Conservation (phyloP, 208 protist genomes). For the Trypanosoma vivax region DNA sequence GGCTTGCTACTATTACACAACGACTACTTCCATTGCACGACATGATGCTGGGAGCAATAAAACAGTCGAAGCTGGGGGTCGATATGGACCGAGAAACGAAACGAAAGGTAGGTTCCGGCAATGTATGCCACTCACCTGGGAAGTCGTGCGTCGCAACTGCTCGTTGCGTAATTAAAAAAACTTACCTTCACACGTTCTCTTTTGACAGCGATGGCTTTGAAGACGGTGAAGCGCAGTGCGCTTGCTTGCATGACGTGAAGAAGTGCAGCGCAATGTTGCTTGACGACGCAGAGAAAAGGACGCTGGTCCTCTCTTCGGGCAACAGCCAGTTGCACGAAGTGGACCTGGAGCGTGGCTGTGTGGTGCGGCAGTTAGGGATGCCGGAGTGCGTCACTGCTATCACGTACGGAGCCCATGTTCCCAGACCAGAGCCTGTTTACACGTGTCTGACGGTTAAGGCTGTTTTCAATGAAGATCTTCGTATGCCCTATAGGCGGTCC, state of each 20-base stretch:
- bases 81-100: too few species aligned
- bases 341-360: constrained; percentile 37
- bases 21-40: too few species aligned
- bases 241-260: constrained; percentile 17
- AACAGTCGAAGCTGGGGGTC: too few species aligned
- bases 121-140: constrained; percentile 54
- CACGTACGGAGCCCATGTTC: constrained; percentile 38
- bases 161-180: constrained; percentile 14
- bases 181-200: constrained; percentile 16
- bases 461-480: constrained; percentile 65
- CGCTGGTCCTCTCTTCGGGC: constrained; percentile 38
- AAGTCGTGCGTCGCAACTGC: too few species aligned
- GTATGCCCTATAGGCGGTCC: constrained; percentile 39
- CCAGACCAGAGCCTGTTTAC: constrained; percentile 31
- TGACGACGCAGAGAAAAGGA: constrained; percentile 38
- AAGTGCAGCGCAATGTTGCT: constrained; percentile 32
- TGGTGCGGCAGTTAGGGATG: constrained; percentile 43
- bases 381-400: constrained; percentile 19
- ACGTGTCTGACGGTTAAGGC: constrained; percentile 43
- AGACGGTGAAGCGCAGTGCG: constrained; percentile 8
- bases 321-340: constrained; percentile 27
- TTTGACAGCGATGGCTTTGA: constrained; percentile 34
- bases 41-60: too few species aligned
- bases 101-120: constrained; percentile 14
- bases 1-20: too few species aligned